phyloP scores from a whole-genome alignment of 2,329 filamentous ascomycete genomes.

The Emmonsiellopsis sp. region DNA sequence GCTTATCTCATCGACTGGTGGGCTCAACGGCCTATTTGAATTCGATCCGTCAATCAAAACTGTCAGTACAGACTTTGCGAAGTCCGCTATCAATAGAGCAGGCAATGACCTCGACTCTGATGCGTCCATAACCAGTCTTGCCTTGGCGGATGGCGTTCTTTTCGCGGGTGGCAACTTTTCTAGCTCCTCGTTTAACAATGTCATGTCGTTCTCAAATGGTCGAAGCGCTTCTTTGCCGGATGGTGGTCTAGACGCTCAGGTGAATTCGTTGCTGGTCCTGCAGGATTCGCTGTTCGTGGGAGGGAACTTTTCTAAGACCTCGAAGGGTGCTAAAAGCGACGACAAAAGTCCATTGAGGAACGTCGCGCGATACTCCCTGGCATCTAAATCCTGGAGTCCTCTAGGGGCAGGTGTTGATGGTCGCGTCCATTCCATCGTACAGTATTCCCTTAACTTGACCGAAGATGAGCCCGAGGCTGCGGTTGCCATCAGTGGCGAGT shows the following conservation, averaged over 20 bases:
- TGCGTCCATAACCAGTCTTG: conserved; percentile 64
- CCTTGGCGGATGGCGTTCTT: conserved; percentile 52
- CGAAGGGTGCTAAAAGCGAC: conserved; percentile 37
- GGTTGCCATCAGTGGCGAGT: conserved; percentile 72
- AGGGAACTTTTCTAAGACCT: conserved; percentile 72
- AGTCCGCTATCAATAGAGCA: conserved; percentile 67
- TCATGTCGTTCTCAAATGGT: conserved; percentile 63
- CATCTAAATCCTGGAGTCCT: conserved; percentile 61
- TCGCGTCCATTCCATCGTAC: conserved; percentile 62
- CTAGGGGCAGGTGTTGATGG: conserved; percentile 84
- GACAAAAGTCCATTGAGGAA: conserved; percentile 62
- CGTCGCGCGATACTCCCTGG: conserved; percentile 65
- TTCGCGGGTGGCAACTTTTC: conserved; percentile 84
- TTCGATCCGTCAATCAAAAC: conserved; percentile 60
- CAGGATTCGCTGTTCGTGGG: conserved; percentile 66
- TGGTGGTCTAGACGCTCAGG: conserved; percentile 69
- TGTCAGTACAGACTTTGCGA: conserved; percentile 55
- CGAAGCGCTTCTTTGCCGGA: conserved; percentile 54
- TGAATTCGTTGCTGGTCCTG: conserved; percentile 62
- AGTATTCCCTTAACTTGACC: conserved; percentile 71
- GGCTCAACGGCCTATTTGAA: conserved; percentile 84
- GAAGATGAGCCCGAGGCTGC: conserved; percentile 59
- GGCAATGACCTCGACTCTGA: conserved; percentile 58
- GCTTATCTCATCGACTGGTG: conserved; percentile 53
- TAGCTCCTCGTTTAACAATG: conserved; percentile 58